These are phyloP conservation scores for Pyrus betulifolia DNA, from an alignment of 306 rosid genomes.

Conservation along the genomic window DNA sequence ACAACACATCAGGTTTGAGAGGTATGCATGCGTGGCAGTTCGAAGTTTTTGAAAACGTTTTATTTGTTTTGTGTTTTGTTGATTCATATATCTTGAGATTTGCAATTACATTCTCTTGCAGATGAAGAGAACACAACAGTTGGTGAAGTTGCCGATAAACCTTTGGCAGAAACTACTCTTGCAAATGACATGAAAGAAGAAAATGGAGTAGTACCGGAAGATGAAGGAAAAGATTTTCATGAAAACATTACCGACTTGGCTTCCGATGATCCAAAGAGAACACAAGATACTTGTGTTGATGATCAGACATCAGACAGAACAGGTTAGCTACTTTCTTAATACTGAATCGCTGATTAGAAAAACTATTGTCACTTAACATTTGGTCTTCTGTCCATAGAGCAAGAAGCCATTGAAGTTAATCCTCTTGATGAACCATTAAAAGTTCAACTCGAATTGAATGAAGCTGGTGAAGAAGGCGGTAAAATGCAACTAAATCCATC, in stretches of 20 bases:
- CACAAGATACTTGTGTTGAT: not conserved
- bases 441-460: slow-evolving; percentile 13
- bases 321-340: slow-evolving; percentile 5
- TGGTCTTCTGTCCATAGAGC: slow-evolving; percentile 16
- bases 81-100: not conserved
- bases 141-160: slow-evolving; percentile 28
- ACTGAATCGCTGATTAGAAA: not conserved
- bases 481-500: not conserved
- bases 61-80: not conserved
- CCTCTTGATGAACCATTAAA: slow-evolving; percentile 19
- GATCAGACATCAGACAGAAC: slow-evolving; percentile 9
- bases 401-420: slow-evolving; percentile 29
- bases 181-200: slow-evolving; percentile 22
- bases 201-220: slow-evolving; percentile 20
- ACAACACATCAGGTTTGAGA: slow-evolving; percentile 50
- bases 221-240: slow-evolving; percentile 17
- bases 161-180: slow-evolving; percentile 14
- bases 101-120: not conserved
- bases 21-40: slow-evolving; percentile 29
- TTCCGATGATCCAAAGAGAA: slow-evolving; percentile 18
- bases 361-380: not conserved
- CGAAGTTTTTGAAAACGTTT: not conserved
- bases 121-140: slow-evolving; percentile 2
- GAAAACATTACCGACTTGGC: slow-evolving; percentile 16
- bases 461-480: slow-evolving; percentile 1